Evolutionary conservation across 768 basidiomycete genomes (phyloP).

Genomic region (Hydnomerulius pinastri): DNA sequence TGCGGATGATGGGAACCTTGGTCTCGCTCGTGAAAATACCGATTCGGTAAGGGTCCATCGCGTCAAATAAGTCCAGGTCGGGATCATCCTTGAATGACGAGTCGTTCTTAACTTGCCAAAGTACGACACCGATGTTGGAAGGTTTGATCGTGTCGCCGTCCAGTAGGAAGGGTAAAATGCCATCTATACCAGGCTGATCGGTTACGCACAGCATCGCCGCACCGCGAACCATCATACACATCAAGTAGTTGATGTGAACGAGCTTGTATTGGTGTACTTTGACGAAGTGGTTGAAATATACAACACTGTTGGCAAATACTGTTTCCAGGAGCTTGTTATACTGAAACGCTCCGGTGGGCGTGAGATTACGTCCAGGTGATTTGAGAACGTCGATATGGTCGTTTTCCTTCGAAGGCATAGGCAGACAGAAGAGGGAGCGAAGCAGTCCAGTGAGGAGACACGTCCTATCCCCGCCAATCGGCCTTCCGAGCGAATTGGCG

Average conservation of each 20-base stretch:
- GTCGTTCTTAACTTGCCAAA: conserved; percentile 29
- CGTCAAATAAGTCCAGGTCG: conserved; percentile 16
- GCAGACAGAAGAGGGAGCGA: background rate
- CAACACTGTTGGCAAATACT: conserved; percentile 18
- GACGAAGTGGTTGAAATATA: conserved; percentile 37
- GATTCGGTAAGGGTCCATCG: conserved; percentile 26
- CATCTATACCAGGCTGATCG: conserved; percentile 23
- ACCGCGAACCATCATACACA: conserved; percentile 23
- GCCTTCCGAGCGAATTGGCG: background rate
- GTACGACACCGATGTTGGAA: conserved; percentile 24
- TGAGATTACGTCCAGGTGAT: too few species aligned
- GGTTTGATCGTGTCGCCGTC: background rate
- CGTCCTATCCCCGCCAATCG: background rate
- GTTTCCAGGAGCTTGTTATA: conserved; percentile 7
- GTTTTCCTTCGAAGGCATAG: background rate
- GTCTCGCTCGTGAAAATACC: conserved; percentile 8
- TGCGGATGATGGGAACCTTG: conserved; percentile 17
- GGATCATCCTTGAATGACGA: conserved; percentile 8
- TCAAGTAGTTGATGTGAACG: conserved; percentile 23
- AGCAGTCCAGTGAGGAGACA: background rate
- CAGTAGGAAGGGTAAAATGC: conserved; percentile 27
- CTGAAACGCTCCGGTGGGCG: too few species aligned
- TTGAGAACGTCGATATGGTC: background rate
- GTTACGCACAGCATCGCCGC: conserved; percentile 30
- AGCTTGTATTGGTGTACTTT: conserved; percentile 20